Conservation (phyloP, 495 filamentous ascomycete genomes). For the Durotheca rogersii region DNA sequence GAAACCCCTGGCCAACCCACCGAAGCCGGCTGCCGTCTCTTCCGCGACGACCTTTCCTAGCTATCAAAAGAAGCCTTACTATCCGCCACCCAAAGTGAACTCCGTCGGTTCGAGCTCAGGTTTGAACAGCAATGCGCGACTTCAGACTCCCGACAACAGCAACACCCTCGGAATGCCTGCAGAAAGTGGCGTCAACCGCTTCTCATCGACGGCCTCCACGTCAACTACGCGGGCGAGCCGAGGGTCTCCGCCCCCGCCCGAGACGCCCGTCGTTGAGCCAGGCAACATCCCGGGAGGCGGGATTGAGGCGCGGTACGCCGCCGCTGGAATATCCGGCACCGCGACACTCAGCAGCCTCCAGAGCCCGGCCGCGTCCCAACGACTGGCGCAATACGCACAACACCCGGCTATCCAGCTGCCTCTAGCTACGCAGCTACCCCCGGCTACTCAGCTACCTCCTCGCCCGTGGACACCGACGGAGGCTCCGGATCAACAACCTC, state of each 20-base stretch:
- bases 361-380: constrained; percentile 77
- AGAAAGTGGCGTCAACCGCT: constrained; percentile 65
- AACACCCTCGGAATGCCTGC: constrained; percentile 34
- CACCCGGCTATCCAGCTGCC: constrained; percentile 40
- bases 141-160: constrained; percentile 23
- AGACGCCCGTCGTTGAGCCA: constrained; percentile 83
- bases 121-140: constrained; percentile 33
- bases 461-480: constrained; percentile 97
- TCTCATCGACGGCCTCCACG: constrained; percentile 84
- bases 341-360: constrained; percentile 77
- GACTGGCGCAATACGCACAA: constrained; percentile 68
- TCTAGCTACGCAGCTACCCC: too few species aligned
- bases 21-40: constrained; percentile 30
- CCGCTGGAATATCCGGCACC: constrained; percentile 81
- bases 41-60: constrained; percentile 44
- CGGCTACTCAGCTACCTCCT: constrained; percentile 55
- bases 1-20: constrained; percentile 45
- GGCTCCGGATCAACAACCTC: constrained; percentile 79
- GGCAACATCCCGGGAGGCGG: constrained; percentile 67
- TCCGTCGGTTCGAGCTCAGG: constrained; percentile 53
- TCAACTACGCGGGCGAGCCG: constrained; percentile 90
- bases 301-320: constrained; percentile 88
- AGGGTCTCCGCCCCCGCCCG: constrained; percentile 91
- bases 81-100: constrained; percentile 46
- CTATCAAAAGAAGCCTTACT: constrained; percentile 52